Evolutionary conservation across 2,329 filamentous ascomycete species (phyloP), one percentile per base, ranked within the genome.

Genomic region (Mycosphaerella arachidis): DNA sequence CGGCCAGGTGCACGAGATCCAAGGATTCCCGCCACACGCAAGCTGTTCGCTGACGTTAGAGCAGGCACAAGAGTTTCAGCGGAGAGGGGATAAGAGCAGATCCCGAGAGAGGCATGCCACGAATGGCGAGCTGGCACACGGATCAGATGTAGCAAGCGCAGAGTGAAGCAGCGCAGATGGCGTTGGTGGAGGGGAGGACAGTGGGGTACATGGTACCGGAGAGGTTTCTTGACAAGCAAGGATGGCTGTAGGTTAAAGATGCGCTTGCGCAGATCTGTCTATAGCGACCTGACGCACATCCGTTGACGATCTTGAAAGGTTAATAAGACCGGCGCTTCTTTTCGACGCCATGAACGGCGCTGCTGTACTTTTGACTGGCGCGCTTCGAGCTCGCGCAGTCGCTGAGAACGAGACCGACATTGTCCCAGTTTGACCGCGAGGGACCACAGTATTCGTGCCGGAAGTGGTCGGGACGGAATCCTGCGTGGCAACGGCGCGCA

Each of bases 21-120:
- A 52, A 57, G 60, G 56, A 63, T 61, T 52, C 60, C 63, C 60
- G 63, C 63, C 63, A 65, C 63, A 62, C 60, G 56, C 55, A 55
- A 57, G 55, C 56, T 51, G 56, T 48, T 62, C 37, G 56, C 59
- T 62, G 62, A 60, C 60, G 62, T 54, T 56, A 46, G 54, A 59
- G 57, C 57, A 61, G 60, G 63, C 58, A 60, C 58, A 31, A 59
- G 57, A 58, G 56, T 59, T 56, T 61, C 55, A 52, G 53, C 53
- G 57, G 53, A 46, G 53, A 48, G 48, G 56, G 48, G 18, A 56
- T 50, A 37, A 35, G 31, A 50, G 53, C 46, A 55, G 56, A 58
- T 56, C 50, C 58, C 37, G 58, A 53, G 29, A 52, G 40, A 33
- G 54, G 53, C 56, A 54, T 30, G 53, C 29, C 48, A 37, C 43